Evolutionary conservation across 23 red algal species (phyloP).

Genomic region (Gracilaria caudata): DNA sequence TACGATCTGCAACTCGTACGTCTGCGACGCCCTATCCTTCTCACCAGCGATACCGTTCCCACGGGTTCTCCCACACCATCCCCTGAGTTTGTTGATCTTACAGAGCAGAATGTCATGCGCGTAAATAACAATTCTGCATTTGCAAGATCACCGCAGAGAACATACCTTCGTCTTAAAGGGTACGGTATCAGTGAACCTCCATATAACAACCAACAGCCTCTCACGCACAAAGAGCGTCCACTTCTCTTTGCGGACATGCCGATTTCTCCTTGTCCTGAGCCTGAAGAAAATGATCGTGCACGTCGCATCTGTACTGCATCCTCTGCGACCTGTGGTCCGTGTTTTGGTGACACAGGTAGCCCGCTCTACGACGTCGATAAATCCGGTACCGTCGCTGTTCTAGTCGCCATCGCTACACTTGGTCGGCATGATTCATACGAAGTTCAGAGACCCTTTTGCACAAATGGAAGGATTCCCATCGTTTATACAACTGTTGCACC

Average conservation of each 20-base stretch:
- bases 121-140: constrained; percentile 57
- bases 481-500: constrained; percentile 60
- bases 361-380: constrained; percentile 62
- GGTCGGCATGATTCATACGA: constrained; percentile 23
- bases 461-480: constrained; percentile 18
- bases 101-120: constrained; percentile 20
- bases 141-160: constrained; percentile 8
- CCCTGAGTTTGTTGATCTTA: background rate
- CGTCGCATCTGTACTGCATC: constrained; percentile 45
- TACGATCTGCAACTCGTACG: constrained; percentile 24
- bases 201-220: constrained; percentile 25
- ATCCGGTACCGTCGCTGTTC: constrained; percentile 48
- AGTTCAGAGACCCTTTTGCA: constrained; percentile 30
- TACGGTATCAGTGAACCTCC: constrained; percentile 35
- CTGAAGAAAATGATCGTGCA: constrained; percentile 26
- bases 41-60: background rate
- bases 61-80: constrained; percentile 9
- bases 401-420: constrained; percentile 45
- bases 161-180: constrained; percentile 46
- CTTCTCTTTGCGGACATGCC: constrained; percentile 54
- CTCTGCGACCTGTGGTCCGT: constrained; percentile 40
- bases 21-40: constrained; percentile 1
- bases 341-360: constrained; percentile 63
- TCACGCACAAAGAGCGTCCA: constrained; percentile 23
- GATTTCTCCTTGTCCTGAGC: constrained; percentile 28